These are phyloP conservation scores for Cadophora luteo-olivacea DNA, from an alignment of 2,329 filamentous ascomycete species.

Conservation along the genomic window DNA sequence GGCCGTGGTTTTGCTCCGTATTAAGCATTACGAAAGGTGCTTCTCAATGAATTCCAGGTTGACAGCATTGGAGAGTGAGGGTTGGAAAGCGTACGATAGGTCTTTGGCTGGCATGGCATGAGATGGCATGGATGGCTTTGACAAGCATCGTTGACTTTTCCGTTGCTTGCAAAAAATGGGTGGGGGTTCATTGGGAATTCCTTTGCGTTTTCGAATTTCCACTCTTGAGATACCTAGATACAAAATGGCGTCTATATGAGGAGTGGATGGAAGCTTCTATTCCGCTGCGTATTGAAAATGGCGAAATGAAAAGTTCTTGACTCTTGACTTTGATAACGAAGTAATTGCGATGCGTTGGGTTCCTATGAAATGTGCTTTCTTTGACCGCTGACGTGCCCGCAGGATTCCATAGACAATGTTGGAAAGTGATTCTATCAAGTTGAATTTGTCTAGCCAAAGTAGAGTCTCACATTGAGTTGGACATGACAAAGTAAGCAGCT, in stretches of 20 bases:
- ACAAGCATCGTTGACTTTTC: not conserved
- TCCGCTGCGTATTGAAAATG: constrained; percentile 1
- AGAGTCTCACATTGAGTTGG: not conserved
- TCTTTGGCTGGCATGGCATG: constrained; percentile 1
- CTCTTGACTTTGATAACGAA: not conserved
- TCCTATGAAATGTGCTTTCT: not conserved
- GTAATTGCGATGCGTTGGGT: not conserved
- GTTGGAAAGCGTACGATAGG: constrained; percentile 36
- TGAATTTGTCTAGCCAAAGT: not conserved
- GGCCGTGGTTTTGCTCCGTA: constrained; percentile 72
- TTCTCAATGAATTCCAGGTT: not conserved
- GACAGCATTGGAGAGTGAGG: constrained; percentile 2
- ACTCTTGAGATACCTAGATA: constrained; percentile 14
- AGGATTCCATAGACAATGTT: not conserved
- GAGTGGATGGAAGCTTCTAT: not conserved
- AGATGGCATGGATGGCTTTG: constrained; percentile 2
- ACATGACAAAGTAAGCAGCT: not conserved
- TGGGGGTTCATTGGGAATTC: constrained; percentile 7
- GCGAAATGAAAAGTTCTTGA: constrained; percentile 8
- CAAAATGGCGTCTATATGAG: constrained; percentile 17
- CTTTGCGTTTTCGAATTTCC: not conserved
- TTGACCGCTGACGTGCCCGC: not conserved
- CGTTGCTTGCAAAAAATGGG: not conserved
- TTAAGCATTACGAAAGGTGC: constrained; percentile 44
- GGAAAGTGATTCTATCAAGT: not conserved